phyloP scores from a whole-genome alignment of 257 asterid genomes.

The Thymus mandschuricus region DNA sequence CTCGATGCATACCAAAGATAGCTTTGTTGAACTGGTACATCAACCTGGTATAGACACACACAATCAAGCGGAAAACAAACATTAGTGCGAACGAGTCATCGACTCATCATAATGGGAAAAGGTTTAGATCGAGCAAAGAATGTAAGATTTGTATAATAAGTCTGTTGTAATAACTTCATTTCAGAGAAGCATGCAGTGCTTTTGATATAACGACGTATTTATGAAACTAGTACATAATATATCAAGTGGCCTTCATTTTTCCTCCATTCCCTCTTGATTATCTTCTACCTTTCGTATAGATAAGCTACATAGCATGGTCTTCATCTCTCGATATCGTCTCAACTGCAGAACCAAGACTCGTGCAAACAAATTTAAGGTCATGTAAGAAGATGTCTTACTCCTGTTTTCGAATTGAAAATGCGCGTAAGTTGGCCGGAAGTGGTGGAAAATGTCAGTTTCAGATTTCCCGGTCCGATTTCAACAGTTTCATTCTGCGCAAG shows the following conservation, averaged over 20 bases:
- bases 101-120: background rate
- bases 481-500: slow-evolving; percentile 47
- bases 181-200: background rate
- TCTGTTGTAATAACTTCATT: background rate
- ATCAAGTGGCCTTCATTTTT: background rate
- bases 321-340: slow-evolving; percentile 1
- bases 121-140: background rate
- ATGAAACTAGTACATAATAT: background rate
- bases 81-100: background rate
- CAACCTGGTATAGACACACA: slow-evolving; percentile 52
- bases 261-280: background rate
- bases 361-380: background rate
- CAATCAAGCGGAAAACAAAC: slow-evolving; percentile 9
- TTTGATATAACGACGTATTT: background rate
- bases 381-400: slow-evolving; percentile 48
- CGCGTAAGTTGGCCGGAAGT: slow-evolving; percentile 77
- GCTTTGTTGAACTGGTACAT: slow-evolving; percentile 81
- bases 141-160: background rate
- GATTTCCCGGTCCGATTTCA: slow-evolving; percentile 75
- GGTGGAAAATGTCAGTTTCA: slow-evolving; percentile 72
- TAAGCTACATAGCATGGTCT: background rate
- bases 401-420: slow-evolving; percentile 65
- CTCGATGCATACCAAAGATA: slow-evolving; percentile 80
- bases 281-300: background rate
- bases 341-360: slow-evolving; percentile 2